Evolutionary conservation across 441 rosid genomes (phyloP).

Genomic region (Bruguiera hainesii): DNA sequence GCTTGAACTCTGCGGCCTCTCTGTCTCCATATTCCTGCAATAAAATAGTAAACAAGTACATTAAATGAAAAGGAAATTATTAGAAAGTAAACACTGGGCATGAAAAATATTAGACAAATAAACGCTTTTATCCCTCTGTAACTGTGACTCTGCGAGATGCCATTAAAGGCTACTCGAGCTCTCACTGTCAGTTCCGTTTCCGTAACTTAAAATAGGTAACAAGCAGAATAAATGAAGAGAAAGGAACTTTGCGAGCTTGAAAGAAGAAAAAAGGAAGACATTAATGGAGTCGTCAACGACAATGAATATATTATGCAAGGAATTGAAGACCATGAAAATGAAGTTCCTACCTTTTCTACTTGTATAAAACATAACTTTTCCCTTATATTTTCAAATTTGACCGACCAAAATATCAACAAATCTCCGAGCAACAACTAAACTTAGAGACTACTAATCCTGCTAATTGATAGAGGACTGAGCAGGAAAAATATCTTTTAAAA

Average conservation of each 20-base stretch:
- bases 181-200: too few species aligned
- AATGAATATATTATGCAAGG: neutral
- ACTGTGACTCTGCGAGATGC: too few species aligned
- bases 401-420: neutral
- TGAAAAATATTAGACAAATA: neutral
- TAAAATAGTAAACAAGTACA: neutral
- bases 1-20: conserved; percentile 49
- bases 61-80: neutral
- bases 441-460: too few species aligned
- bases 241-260: neutral
- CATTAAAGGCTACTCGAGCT: too few species aligned
- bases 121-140: too few species aligned
- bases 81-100: neutral
- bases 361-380: neutral
- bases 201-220: too few species aligned
- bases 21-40: conserved; percentile 49
- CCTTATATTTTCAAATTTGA: neutral
- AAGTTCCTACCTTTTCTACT: neutral
- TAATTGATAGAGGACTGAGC: neutral
- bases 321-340: conserved; percentile 1
- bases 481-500: neutral
- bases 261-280: neutral
- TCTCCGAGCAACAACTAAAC: too few species aligned
- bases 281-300: conserved; percentile 7
- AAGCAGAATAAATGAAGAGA: conserved; percentile 5